These are phyloP conservation scores for Syzygium grande DNA, from an alignment of 345 rosid species.

Conservation along the genomic window DNA sequence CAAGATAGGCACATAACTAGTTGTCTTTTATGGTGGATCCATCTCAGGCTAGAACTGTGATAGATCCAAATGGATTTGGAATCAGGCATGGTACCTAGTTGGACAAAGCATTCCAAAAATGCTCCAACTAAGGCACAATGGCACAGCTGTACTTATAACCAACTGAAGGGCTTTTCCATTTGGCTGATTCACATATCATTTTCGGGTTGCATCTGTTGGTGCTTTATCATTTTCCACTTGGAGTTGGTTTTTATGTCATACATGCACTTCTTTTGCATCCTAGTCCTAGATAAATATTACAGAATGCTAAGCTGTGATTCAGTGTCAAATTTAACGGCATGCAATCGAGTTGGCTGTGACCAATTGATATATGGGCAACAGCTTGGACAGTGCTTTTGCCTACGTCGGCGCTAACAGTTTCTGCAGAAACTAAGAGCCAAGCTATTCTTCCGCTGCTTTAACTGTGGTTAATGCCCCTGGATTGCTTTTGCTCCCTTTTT, in stretches of 20 bases:
- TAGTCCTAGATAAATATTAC: background rate
- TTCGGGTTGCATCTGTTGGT: accelerated
- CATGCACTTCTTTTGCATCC: background rate
- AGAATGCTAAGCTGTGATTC: background rate
- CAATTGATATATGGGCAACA: background rate
- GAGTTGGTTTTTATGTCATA: background rate
- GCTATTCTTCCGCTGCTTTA: background rate
- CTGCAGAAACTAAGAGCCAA: background rate
- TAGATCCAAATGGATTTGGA: background rate
- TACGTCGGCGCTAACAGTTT: background rate
- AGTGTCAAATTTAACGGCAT: background rate
- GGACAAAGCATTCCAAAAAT: background rate
- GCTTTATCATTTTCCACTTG: background rate
- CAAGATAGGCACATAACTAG: background rate
- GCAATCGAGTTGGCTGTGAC: background rate
- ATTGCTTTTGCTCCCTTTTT: background rate
- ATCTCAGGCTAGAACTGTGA: background rate
- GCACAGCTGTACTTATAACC: background rate
- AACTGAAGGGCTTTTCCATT: background rate
- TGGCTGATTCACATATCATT: accelerated
- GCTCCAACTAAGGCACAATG: background rate
- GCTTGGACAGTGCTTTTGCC: background rate
- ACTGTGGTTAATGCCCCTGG: background rate
- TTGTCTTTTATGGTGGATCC: background rate
- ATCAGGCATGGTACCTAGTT: background rate